Evolutionary conservation across 2,329 filamentous ascomycete species (phyloP).

Genomic region (Pseudogymnoascus sp.): DNA sequence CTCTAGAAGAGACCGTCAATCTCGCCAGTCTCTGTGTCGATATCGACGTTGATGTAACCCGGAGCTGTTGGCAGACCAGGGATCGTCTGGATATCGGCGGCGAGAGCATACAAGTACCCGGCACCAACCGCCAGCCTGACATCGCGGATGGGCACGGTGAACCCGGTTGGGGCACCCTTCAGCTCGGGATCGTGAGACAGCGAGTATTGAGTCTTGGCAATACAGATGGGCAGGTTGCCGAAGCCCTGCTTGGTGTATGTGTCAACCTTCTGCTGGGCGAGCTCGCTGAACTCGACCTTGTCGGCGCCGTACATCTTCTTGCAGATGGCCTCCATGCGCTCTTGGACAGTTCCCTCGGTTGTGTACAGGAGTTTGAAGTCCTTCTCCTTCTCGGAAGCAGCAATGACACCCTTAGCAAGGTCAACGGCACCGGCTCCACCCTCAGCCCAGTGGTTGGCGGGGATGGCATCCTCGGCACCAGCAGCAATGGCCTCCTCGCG

Average conservation of each 20-base stretch:
- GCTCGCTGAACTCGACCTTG: constrained; percentile 84
- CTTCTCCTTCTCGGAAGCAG: constrained; percentile 74
- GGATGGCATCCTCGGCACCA: constrained; percentile 86
- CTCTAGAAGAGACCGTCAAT: constrained; percentile 81
- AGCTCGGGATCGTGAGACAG: constrained; percentile 86
- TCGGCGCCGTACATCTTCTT: constrained; percentile 91
- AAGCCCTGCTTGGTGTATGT: constrained; percentile 90
- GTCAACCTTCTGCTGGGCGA: constrained; percentile 93
- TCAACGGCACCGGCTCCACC: constrained; percentile 86
- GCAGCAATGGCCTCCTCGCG: constrained; percentile 86
- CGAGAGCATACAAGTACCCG: constrained; percentile 87
- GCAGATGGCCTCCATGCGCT: constrained; percentile 85
- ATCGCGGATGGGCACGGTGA: constrained; percentile 89
- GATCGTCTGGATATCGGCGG: constrained; percentile 97
- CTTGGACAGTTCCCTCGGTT: constrained; percentile 70
- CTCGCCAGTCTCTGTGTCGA: constrained; percentile 73
- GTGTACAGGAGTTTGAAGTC: constrained; percentile 83
- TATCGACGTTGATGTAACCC: constrained; percentile 90
- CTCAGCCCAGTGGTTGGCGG: constrained; percentile 94
- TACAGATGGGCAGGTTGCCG: constrained; percentile 86
- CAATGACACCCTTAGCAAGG: constrained; percentile 78
- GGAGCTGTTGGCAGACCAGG: constrained; percentile 91
- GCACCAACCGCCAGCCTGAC: constrained; percentile 90
- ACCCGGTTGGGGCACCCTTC: constrained; percentile 91
- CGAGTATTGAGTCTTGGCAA: constrained; percentile 98